Conservation (phyloP, 2,329 filamentous ascomycete species). For the Stagonosporopsis chrysanthemi region DNA sequence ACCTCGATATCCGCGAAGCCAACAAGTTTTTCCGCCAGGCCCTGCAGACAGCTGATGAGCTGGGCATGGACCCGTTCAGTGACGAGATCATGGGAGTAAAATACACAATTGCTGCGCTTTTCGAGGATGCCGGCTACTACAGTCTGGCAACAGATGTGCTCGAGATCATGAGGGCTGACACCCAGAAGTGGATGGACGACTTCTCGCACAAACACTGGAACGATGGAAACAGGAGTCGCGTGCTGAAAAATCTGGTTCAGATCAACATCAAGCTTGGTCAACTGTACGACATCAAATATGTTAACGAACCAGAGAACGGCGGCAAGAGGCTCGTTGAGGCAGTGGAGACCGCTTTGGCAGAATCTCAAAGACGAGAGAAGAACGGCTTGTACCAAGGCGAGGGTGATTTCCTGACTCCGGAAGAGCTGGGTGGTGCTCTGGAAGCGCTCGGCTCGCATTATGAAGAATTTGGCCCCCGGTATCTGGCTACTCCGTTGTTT, state of each 20-base stretch:
- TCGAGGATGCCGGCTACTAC: slow-evolving; percentile 78
- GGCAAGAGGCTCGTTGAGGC: slow-evolving; percentile 81
- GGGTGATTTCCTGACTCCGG: slow-evolving; percentile 72
- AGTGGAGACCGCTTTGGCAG: slow-evolving; percentile 79
- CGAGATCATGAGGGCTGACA: slow-evolving; percentile 77
- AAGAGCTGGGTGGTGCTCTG: slow-evolving; percentile 76
- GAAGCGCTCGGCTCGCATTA: slow-evolving; percentile 83
- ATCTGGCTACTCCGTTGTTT: slow-evolving; percentile 84
- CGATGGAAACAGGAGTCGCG: slow-evolving; percentile 63
- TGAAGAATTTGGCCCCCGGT: slow-evolving; percentile 74
- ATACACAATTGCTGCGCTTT: slow-evolving; percentile 78
- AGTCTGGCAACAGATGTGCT: slow-evolving; percentile 77
- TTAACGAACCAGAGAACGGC: slow-evolving; percentile 75
- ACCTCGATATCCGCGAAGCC: slow-evolving; percentile 76
- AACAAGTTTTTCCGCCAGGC: slow-evolving; percentile 85
- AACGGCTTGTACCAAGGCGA: slow-evolving; percentile 75
- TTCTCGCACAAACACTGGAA: slow-evolving; percentile 52
- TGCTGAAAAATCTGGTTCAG: slow-evolving; percentile 76
- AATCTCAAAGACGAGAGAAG: slow-evolving; percentile 71
- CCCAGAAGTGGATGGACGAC: slow-evolving; percentile 59
- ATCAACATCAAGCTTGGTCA: slow-evolving; percentile 85
- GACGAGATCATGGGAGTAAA: slow-evolving; percentile 91
- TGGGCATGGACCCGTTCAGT: slow-evolving; percentile 85
- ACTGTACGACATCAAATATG: slow-evolving; percentile 78
- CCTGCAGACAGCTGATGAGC: slow-evolving; percentile 73